phyloP scores from a whole-genome alignment of 169 alveolate species.

The Plasmodium berghei region DNA sequence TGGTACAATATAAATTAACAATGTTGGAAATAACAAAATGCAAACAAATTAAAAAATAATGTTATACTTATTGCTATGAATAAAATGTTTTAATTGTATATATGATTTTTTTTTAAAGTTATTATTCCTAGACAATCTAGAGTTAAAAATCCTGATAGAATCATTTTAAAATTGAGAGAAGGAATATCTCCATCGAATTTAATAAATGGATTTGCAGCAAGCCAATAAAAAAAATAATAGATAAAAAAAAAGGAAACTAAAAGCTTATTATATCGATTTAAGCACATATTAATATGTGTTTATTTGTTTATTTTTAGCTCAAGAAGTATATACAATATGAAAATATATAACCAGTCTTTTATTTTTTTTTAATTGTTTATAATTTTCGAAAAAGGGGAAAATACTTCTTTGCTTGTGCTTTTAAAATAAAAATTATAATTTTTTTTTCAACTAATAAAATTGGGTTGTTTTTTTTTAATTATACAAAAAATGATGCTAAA shows the following conservation, averaged over 20 bases:
- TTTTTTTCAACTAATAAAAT: not conserved
- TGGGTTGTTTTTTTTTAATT: not conserved
- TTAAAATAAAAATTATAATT: slow-evolving; percentile 13
- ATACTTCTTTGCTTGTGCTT: not conserved
- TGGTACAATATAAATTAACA: slow-evolving; percentile 39
- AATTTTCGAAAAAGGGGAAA: not conserved
- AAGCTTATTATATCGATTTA: not conserved
- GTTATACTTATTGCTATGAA: too few relatives aligned
- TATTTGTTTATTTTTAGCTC: slow-evolving; percentile 37
- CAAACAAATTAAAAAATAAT: not conserved
- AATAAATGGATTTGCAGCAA: slow-evolving; percentile 65
- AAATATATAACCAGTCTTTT: slow-evolving; percentile 1
- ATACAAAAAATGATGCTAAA: not conserved
- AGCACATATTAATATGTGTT: not conserved
- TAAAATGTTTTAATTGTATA: too few relatives aligned
- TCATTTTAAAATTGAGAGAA: slow-evolving; percentile 70
- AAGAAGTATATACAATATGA: slow-evolving; percentile 64
- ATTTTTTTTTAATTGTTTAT: slow-evolving; percentile 24
- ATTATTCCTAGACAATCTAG: slow-evolving; percentile 75
- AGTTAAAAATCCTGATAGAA: slow-evolving; percentile 63
- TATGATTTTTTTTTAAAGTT: slow-evolving; percentile 3
- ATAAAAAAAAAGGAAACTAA: not conserved
- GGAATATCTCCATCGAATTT: slow-evolving; percentile 72
- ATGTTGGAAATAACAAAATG: not conserved
- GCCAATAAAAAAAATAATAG: not conserved